Percentiles rank a stretch among this genome's conserved stretches.
These are phyloP conservation scores for Acacia pycnantha DNA, from an alignment of 331 rosid species.

Conservation along the genomic window DNA sequence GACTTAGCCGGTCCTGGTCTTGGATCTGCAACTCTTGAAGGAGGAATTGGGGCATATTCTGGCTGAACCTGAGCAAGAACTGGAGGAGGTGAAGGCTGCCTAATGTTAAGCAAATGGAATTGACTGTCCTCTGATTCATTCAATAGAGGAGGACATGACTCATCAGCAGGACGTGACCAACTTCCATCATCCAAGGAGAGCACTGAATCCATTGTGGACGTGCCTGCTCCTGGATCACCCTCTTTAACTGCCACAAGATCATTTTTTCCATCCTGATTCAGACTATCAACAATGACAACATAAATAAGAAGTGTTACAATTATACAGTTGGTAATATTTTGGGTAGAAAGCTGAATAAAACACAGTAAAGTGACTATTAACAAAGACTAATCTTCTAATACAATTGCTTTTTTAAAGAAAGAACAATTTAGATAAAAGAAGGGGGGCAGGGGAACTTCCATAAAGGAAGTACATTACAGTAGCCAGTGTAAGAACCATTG, in stretches of 20 bases:
- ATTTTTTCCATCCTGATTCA: slow-evolving; percentile 63
- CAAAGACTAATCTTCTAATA: background rate
- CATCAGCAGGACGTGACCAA: slow-evolving; percentile 60
- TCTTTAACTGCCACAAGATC: slow-evolving; percentile 68
- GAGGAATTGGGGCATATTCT: slow-evolving; percentile 59
- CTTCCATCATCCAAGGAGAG: slow-evolving; percentile 87
- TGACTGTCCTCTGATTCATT: slow-evolving; percentile 62
- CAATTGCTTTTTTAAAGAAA: background rate
- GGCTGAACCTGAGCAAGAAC: slow-evolving; percentile 84
- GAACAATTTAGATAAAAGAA: background rate
- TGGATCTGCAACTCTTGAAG: slow-evolving; percentile 97
- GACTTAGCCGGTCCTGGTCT: slow-evolving; percentile 87
- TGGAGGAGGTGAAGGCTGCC: slow-evolving; percentile 90
- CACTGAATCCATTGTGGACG: slow-evolving; percentile 79
- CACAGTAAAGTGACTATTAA: slow-evolving; percentile 8
- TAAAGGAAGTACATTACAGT: slow-evolving; percentile 5
- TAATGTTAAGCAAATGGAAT: slow-evolving; percentile 56
- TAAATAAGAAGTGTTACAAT: slow-evolving; percentile 33
- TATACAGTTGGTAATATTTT: slow-evolving; percentile 29
- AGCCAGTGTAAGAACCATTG: slow-evolving; percentile 3
- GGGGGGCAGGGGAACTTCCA: background rate
- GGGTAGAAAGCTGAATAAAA: slow-evolving; percentile 23
- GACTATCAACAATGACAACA: slow-evolving; percentile 48
- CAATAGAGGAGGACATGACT: slow-evolving; percentile 46
- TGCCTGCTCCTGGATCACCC: slow-evolving; percentile 44